phyloP scores from a whole-genome alignment of 1,284 basidiomycete genomes.

The Cerrena zonata region DNA sequence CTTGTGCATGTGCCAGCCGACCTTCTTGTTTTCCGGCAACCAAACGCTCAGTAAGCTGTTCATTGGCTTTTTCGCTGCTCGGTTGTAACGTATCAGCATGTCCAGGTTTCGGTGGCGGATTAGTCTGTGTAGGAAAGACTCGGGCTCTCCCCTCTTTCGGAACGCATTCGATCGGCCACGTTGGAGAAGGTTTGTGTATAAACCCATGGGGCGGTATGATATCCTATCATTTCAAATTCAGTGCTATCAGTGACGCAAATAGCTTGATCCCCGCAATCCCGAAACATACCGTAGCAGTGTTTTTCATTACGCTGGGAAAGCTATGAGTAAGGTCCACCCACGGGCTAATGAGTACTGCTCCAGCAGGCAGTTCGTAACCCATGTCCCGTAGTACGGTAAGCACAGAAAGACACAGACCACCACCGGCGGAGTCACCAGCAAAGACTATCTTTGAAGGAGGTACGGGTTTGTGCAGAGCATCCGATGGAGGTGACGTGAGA shows the following conservation, averaged over 20 bases:
- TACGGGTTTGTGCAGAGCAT: constrained; percentile 63
- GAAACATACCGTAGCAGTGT: constrained; percentile 54
- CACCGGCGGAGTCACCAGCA: constrained; percentile 84
- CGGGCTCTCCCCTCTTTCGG: constrained; percentile 33
- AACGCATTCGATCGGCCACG: constrained; percentile 49
- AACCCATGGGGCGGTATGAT: constrained; percentile 62
- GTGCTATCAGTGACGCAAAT: constrained; percentile 26
- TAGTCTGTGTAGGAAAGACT: constrained; percentile 32
- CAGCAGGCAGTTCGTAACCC: constrained; percentile 68
- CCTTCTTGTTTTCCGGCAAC: constrained; percentile 15
- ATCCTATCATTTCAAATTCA: constrained; percentile 36
- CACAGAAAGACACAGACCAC: constrained; percentile 61
- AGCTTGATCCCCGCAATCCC: too few relatives aligned
- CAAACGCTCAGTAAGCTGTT: constrained; percentile 18
- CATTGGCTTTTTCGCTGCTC: constrained; percentile 21
- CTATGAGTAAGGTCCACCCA: constrained; percentile 84
- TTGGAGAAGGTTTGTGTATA: constrained; percentile 49
- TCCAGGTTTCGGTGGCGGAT: constrained; percentile 45
- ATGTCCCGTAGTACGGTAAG: constrained; percentile 76
- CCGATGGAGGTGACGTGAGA: constrained; percentile 69
- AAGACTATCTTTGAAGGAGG: constrained; percentile 70
- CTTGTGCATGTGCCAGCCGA: constrained; percentile 16
- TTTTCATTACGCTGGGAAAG: constrained; percentile 75
- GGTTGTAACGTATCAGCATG: constrained; percentile 46
- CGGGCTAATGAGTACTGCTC: constrained; percentile 71